These are phyloP conservation scores for Talaromyces marneffei DNA, from an alignment of 2,329 filamentous ascomycete species.

Conservation along the genomic window DNA sequence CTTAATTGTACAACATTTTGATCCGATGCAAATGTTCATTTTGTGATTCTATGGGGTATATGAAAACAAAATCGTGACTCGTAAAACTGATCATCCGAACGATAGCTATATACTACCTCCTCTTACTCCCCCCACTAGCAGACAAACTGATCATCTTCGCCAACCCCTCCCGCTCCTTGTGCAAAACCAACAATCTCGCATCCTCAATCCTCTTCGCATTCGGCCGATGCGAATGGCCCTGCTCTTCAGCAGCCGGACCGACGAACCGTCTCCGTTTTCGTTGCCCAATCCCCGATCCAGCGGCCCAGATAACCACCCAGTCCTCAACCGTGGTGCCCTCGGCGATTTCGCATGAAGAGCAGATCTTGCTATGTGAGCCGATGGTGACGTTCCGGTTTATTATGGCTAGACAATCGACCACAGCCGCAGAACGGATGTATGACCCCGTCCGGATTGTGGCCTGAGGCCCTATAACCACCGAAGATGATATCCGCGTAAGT, in stretches of 20 bases:
- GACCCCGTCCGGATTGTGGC: slow-evolving; percentile 33
- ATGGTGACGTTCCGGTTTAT: slow-evolving; percentile 30
- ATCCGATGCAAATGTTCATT: not conserved
- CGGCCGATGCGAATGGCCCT: slow-evolving; percentile 15
- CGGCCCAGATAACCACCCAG: slow-evolving; percentile 64
- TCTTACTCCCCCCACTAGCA: slow-evolving; percentile 11
- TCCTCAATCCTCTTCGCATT: slow-evolving; percentile 59
- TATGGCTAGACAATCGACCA: slow-evolving; percentile 43
- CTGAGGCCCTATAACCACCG: slow-evolving; percentile 36
- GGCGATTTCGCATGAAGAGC: slow-evolving; percentile 55
- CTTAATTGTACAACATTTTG: not conserved
- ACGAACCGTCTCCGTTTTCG: slow-evolving; percentile 25
- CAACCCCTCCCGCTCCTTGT: slow-evolving; percentile 63
- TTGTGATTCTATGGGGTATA: slow-evolving; percentile 7
- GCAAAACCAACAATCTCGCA: slow-evolving; percentile 57
- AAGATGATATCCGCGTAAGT: slow-evolving; percentile 32
- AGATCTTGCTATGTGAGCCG: slow-evolving; percentile 62
- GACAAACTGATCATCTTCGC: slow-evolving; percentile 53
- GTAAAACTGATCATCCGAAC: not conserved
- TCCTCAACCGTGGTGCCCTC: slow-evolving; percentile 58
- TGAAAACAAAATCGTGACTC: slow-evolving; percentile 11
- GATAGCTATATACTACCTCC: not conserved
- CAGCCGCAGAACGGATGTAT: slow-evolving; percentile 34
- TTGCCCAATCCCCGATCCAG: slow-evolving; percentile 42
- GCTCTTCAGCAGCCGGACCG: slow-evolving; percentile 16